These are phyloP conservation scores for Lactifluus hygrophoroides DNA, from an alignment of 768 basidiomycete species.

Conservation along the genomic window DNA sequence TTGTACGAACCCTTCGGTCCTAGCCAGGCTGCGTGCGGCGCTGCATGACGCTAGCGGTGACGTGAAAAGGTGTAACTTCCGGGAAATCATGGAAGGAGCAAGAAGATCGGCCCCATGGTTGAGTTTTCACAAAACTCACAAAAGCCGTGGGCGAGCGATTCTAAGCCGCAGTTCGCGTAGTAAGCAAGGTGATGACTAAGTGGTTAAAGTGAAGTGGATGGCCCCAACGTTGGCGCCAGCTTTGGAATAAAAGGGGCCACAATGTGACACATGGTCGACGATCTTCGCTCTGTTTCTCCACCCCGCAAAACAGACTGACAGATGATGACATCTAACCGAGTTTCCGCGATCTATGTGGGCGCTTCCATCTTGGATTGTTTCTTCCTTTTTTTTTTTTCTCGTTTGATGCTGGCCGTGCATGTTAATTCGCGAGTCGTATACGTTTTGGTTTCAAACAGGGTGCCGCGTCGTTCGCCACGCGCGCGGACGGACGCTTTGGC, in stretches of 20 bases:
- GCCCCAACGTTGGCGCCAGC: not conserved
- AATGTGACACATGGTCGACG: not conserved
- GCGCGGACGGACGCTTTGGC: constrained; percentile 2
- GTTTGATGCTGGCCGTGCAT: not conserved
- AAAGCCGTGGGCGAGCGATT: not conserved
- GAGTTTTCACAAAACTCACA: not conserved
- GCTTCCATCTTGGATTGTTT: constrained; percentile 3
- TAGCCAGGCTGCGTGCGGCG: too few relatives aligned
- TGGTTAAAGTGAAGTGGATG: not conserved
- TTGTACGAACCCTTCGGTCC: not conserved
- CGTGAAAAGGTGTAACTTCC: not conserved
- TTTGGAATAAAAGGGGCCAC: not conserved
- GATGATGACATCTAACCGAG: not conserved
- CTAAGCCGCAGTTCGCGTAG: not conserved
- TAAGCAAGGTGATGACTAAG: not conserved
- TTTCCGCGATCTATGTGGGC: constrained; percentile 4
- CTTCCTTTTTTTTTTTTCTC: too few relatives aligned
- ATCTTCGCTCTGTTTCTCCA: not conserved
- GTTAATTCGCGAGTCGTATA: not conserved
- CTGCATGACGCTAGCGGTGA: not conserved
- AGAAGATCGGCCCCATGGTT: not conserved
- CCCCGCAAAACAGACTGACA: too few relatives aligned
- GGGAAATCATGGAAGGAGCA: not conserved
- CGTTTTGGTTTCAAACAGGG: constrained; percentile 15
- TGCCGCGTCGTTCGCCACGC: constrained; percentile 18